Conservation (phyloP, 371 early-diverging fungal species). For the Entomophthora muscae region DNA sequence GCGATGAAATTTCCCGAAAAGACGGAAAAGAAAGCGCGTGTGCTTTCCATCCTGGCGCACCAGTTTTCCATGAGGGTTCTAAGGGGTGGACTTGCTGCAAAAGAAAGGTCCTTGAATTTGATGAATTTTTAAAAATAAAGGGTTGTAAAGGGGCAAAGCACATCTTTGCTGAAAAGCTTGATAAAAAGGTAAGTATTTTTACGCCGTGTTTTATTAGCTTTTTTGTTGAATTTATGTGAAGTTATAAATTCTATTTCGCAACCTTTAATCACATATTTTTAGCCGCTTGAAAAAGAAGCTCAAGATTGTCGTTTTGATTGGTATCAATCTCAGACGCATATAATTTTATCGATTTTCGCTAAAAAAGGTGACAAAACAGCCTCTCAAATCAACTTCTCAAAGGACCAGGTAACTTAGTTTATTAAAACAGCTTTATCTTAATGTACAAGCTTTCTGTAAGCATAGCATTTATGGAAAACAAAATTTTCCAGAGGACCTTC, state of each 20-base stretch:
- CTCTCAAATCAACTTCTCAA: constrained; percentile 42
- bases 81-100: constrained; percentile 84
- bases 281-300: constrained; percentile 24
- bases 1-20: constrained; percentile 38
- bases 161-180: constrained; percentile 37
- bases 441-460: constrained; percentile 17
- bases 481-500: constrained; percentile 29
- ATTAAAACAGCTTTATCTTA: too few relatives aligned
- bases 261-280: too few relatives aligned
- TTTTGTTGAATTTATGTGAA: too few relatives aligned
- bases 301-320: constrained; percentile 78
- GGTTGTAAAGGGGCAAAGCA: constrained; percentile 79
- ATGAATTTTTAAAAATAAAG: constrained; percentile 83
- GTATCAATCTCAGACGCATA: constrained; percentile 62
- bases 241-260: too few relatives aligned
- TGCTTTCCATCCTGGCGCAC: constrained; percentile 68
- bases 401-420: constrained; percentile 12
- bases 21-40: constrained; percentile 35
- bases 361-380: constrained; percentile 60
- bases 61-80: constrained; percentile 85
- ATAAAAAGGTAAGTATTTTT: constrained; percentile 9
- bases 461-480: constrained; percentile 34
- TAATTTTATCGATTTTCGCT: constrained; percentile 80
- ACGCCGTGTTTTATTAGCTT: too few relatives aligned
- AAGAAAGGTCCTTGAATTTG: constrained; percentile 86